Conservation (phyloP, 2,329 filamentous ascomycete genomes). For the Colletotrichum euphorbiae region DNA sequence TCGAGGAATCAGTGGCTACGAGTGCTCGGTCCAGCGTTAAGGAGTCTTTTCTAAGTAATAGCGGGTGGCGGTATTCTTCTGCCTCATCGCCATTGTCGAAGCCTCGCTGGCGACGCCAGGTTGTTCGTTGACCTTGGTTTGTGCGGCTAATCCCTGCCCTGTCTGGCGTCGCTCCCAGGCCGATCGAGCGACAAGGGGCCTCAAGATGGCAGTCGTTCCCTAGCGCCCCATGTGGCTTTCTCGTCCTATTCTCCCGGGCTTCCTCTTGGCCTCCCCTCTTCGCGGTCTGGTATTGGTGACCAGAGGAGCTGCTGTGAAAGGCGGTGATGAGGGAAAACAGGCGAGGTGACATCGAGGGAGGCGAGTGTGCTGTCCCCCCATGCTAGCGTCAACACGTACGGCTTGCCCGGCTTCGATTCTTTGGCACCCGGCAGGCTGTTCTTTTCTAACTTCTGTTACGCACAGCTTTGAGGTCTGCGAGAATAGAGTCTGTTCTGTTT, state of each 20-base stretch:
- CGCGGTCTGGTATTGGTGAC: conserved; percentile 6
- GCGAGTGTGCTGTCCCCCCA: not conserved
- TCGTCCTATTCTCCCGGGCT: not conserved
- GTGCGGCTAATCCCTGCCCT: conserved; percentile 15
- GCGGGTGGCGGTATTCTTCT: conserved; percentile 18
- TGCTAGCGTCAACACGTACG: not conserved
- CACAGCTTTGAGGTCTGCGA: not conserved
- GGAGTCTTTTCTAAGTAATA: not conserved
- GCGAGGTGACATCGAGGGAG: conserved; percentile 22
- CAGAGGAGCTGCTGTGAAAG: conserved; percentile 3
- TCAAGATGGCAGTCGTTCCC: conserved; percentile 33
- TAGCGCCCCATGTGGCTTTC: conserved; percentile 19
- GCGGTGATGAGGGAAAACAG: not conserved
- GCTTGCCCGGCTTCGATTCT: not conserved
- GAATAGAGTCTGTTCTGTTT: not conserved
- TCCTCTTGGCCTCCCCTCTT: not conserved
- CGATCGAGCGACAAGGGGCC: conserved; percentile 14
- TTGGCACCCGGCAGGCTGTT: not conserved
- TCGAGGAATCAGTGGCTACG: not conserved
- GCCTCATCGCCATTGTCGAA: not conserved
- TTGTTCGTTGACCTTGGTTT: conserved; percentile 28
- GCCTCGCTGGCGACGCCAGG: conserved; percentile 11
- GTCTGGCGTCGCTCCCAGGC: conserved; percentile 18
- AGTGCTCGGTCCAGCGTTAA: not conserved
- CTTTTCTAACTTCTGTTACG: not conserved